Conservation (phyloP, 2,329 filamentous ascomycete genomes). For the Graphiopsis chlorocephala region DNA sequence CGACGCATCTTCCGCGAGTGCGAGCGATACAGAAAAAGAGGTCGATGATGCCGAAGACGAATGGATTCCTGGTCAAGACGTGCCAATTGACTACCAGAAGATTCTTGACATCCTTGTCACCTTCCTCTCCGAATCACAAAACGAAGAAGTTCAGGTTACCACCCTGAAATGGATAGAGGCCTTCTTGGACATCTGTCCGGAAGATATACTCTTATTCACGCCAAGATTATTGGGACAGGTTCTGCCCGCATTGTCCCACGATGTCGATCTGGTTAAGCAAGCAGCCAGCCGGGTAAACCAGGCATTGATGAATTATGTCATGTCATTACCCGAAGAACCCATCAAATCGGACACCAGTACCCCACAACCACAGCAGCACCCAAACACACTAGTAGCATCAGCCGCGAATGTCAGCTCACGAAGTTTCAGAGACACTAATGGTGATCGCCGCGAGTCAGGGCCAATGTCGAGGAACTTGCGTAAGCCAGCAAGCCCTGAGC, state of each 20-base stretch:
- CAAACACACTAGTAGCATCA: not conserved
- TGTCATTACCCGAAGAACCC: slow-evolving; percentile 71
- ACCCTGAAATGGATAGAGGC: slow-evolving; percentile 92
- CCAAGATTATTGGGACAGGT: slow-evolving; percentile 89
- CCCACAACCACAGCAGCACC: slow-evolving; percentile 13
- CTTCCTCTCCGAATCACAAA: slow-evolving; percentile 78
- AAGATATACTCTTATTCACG: slow-evolving; percentile 92
- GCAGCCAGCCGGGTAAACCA: slow-evolving; percentile 87
- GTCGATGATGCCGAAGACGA: slow-evolving; percentile 70
- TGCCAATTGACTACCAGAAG: slow-evolving; percentile 86
- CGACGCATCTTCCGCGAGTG: slow-evolving; percentile 53
- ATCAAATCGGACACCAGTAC: slow-evolving; percentile 34
- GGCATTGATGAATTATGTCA: slow-evolving; percentile 89
- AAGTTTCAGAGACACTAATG: slow-evolving; percentile 4
- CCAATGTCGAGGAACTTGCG: slow-evolving; percentile 18
- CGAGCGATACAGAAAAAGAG: slow-evolving; percentile 49
- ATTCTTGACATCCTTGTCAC: slow-evolving; percentile 89
- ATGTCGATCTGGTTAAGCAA: slow-evolving; percentile 81
- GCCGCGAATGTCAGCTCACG: not conserved
- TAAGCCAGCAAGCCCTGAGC: slow-evolving; percentile 27
- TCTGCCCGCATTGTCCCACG: slow-evolving; percentile 89
- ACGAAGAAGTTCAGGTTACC: slow-evolving; percentile 88
- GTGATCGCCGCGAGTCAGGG: slow-evolving; percentile 11
- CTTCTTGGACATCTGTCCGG: slow-evolving; percentile 95
- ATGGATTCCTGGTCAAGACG: slow-evolving; percentile 96